phyloP scores from a whole-genome alignment of 2,329 filamentous ascomycete genomes.

The Colletotrichum graminicola region DNA sequence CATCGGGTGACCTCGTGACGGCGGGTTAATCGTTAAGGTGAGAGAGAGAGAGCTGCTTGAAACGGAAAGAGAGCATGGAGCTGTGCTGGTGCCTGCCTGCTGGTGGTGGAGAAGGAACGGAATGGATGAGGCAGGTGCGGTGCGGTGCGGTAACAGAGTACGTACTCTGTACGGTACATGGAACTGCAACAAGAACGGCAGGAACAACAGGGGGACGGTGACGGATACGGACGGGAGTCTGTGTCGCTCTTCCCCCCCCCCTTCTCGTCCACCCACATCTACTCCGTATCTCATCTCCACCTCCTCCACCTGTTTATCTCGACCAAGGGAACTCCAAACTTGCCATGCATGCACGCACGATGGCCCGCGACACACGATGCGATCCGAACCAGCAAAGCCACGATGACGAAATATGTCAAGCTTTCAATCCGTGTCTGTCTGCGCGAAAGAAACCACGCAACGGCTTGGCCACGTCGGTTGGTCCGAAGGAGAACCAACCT shows the following conservation, averaged over 20 bases:
- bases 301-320: background rate
- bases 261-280: background rate
- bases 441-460: background rate
- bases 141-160: background rate
- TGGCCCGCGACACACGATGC: background rate
- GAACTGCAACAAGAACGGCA: too few species aligned
- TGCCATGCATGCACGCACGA: background rate
- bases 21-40: constrained; percentile 11
- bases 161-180: background rate
- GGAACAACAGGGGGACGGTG: background rate
- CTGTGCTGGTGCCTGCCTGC: constrained; percentile 17
- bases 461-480: constrained; percentile 30
- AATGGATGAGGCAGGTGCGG: background rate
- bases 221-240: constrained; percentile 10
- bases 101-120: constrained; percentile 20
- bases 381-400: background rate
- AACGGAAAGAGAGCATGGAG: background rate
- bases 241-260: background rate
- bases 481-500: constrained; percentile 28
- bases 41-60: background rate
- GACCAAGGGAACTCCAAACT: too few species aligned
- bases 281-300: background rate
- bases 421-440: constrained; percentile 24
- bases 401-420: constrained; percentile 24
- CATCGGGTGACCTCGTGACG: constrained; percentile 12